Evolutionary conservation across 1,139 yeast genomes (phyloP).

Genomic region (Pichia sp.): DNA sequence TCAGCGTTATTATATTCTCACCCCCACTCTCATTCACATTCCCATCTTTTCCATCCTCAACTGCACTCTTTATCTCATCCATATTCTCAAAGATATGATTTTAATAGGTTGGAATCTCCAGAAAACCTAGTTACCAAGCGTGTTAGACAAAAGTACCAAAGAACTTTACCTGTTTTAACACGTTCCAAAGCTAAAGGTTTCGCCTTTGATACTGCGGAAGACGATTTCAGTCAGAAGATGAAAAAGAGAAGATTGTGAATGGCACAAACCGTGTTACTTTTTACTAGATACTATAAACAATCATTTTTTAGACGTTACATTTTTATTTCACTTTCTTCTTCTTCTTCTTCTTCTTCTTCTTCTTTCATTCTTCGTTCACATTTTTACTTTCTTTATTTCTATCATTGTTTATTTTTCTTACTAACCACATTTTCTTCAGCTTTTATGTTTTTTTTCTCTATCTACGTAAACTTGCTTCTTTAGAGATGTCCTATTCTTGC

Average conservation of each 20-base stretch:
- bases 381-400: background rate
- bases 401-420: background rate
- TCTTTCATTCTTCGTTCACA: background rate
- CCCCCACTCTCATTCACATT: conserved; percentile 2
- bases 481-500: background rate
- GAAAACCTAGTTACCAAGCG: conserved; percentile 10
- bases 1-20: conserved; percentile 12
- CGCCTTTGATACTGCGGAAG: background rate
- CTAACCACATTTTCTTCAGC: background rate
- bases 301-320: background rate
- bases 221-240: background rate
- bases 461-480: background rate
- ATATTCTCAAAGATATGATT: conserved; percentile 14
- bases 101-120: conserved; percentile 11
- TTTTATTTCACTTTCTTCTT: background rate
- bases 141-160: conserved; percentile 16
- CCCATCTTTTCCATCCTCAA: conserved; percentile 5
- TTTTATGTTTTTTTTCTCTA: background rate
- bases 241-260: conserved; percentile 7
- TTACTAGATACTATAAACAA: conserved; percentile 2
- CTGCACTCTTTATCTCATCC: conserved; percentile 3
- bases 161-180: conserved; percentile 19
- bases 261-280: background rate
- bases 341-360: too few species aligned
- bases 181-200: conserved; percentile 20